Base-by-base conservation (phyloP, 2,329 filamentous ascomycete species). In the Dactylellina cionopaga region DNA sequence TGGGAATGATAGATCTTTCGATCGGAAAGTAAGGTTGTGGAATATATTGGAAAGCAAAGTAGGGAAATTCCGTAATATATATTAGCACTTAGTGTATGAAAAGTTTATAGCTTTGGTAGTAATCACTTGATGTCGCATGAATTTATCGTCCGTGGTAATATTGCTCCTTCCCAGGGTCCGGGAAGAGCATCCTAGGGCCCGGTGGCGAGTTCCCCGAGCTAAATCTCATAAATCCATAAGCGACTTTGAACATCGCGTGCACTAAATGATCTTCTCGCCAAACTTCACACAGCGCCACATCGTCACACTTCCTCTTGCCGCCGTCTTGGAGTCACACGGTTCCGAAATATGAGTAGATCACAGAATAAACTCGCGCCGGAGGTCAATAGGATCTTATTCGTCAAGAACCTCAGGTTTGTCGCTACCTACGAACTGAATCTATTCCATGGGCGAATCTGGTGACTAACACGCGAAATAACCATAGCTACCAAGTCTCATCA, bases 331-430 rank as follows among this genome's bases (percentile, higher is more conserved):
- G 33, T 44, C 27, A 44, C 33, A 29, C 25, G 27, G 43, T n/a
- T 43, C 51, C 29, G 86, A 88, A 90, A 88, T 89, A 96, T 96
- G 92, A 96, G 90, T 92, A 90, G 92, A 85, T 89, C 88, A 60
- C 68, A 72, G 85, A 90, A 89, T 84, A 98, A 97, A 88, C 90
- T 98, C 87, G 93, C 93, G 85, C 93, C 95, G 84, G 95, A 99
- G 91, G 93, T 97, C 85, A 98, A 98, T 78, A 96, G 94, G 89
- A 94, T 95, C 90, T 91, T 99, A 85, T 98, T 98, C 88, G 94
- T 98, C 80, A 98, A 98, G 92, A 98, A 99, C 88, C 88, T 98
- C 85, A 96, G 91, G 92, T 96, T 83, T 77, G 85, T 83, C 43
- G 15, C 11, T 9, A 19, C 22, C 35, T 17, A 15, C 1, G 1